Conservation (phyloP, 2,329 filamentous ascomycete genomes). For the Septoria petroselini region DNA sequence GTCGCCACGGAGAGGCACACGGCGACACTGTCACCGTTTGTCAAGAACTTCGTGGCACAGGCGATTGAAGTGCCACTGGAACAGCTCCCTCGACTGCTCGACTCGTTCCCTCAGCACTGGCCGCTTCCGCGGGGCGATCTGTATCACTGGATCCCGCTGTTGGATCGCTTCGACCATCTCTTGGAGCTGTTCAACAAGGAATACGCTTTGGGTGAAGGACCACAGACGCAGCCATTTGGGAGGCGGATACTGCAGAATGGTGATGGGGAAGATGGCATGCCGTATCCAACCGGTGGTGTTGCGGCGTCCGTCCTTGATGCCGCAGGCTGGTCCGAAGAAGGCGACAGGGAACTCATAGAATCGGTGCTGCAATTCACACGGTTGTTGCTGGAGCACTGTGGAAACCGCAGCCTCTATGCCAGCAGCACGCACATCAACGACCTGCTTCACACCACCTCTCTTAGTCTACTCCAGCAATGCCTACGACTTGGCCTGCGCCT, state of each 20-base stretch:
- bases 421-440: constrained; percentile 89
- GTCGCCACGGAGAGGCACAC: constrained; percentile 54
- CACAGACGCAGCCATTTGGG: constrained; percentile 74
- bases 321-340: constrained; percentile 65
- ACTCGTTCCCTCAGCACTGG: constrained; percentile 83
- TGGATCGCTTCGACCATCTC: constrained; percentile 90
- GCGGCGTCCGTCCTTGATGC: constrained; percentile 34
- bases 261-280: constrained; percentile 48
- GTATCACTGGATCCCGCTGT: constrained; percentile 94
- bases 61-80: constrained; percentile 68
- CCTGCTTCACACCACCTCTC: constrained; percentile 80
- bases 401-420: constrained; percentile 91
- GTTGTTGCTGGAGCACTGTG: constrained; percentile 87
- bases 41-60: constrained; percentile 73
- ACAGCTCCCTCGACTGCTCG: constrained; percentile 72
- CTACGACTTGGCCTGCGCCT: constrained; percentile 80
- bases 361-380: constrained; percentile 79
- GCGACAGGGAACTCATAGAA: constrained; percentile 77
- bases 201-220: constrained; percentile 76
- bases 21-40: constrained; percentile 71
- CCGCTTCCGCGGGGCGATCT: constrained; percentile 92
- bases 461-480: constrained; percentile 72
- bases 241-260: constrained; percentile 62
- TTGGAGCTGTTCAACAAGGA: constrained; percentile 75
- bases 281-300: constrained; percentile 28